Evolutionary conservation across 331 rosid species (phyloP).

Genomic region (Cydonia oblonga): DNA sequence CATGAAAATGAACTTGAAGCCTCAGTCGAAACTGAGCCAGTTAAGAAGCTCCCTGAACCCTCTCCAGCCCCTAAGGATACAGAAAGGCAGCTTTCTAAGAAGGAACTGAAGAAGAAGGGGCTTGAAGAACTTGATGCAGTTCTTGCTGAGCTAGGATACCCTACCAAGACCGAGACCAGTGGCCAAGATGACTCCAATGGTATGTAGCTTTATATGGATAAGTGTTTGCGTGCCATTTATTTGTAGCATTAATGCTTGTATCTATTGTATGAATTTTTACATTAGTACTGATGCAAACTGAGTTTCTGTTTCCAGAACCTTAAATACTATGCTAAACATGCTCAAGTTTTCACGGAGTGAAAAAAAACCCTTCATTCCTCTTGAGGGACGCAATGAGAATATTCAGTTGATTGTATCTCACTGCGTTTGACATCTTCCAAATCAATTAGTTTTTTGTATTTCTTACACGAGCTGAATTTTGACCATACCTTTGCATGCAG

Average conservation of each 20-base stretch:
- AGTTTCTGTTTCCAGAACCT: background rate
- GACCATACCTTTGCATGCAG: background rate
- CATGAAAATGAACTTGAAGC: constrained; percentile 32
- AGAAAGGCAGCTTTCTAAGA: constrained; percentile 65
- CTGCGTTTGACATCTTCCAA: too few species aligned
- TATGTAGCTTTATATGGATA: constrained; percentile 1
- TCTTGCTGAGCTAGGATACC: constrained; percentile 54
- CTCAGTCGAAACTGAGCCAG: constrained; percentile 24
- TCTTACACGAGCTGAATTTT: background rate
- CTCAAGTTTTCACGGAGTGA: too few species aligned
- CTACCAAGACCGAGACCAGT: constrained; percentile 16
- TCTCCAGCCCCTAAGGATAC: constrained; percentile 36
- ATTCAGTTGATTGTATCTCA: too few species aligned
- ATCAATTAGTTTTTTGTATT: background rate
- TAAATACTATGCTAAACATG: background rate
- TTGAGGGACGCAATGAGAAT: too few species aligned
- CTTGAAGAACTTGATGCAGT: constrained; percentile 62
- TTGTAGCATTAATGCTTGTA: too few species aligned
- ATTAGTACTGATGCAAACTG: background rate
- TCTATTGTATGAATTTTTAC: background rate
- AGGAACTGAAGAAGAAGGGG: constrained; percentile 60
- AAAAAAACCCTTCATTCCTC: too few species aligned
- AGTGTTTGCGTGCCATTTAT: background rate
- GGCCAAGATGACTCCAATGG: constrained; percentile 38
- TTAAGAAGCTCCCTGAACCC: constrained; percentile 24